Conservation (phyloP, 2,329 filamentous ascomycete species). For the Apiospora phragmitis region DNA sequence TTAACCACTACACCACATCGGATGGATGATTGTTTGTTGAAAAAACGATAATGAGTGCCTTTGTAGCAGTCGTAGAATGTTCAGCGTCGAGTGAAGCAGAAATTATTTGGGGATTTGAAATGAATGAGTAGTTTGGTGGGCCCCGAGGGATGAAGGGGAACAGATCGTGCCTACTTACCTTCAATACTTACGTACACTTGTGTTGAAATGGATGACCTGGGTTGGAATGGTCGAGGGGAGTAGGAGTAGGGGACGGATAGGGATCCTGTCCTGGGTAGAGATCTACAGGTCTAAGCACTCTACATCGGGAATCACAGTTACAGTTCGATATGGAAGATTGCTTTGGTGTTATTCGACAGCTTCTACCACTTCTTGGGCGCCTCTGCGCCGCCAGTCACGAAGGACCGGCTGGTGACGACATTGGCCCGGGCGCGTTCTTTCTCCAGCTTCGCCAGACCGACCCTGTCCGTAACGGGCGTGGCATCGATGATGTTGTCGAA, state of each 20-base stretch:
- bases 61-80: not conserved
- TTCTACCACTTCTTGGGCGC: conserved; percentile 49
- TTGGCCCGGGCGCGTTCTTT: conserved; percentile 53
- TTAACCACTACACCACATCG: conserved; percentile 3
- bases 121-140: not conserved
- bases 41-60: not conserved
- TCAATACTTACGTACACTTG: not conserved
- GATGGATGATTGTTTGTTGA: not conserved
- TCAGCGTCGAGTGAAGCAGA: not conserved
- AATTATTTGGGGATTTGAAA: not conserved
- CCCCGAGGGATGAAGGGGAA: not conserved
- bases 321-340: not conserved
- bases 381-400: conserved; percentile 49
- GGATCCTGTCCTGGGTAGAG: not conserved
- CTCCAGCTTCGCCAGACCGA: conserved; percentile 62
- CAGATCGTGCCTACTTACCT: not conserved
- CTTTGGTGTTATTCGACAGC: not conserved
- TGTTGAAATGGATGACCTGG: not conserved
- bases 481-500: conserved; percentile 95
- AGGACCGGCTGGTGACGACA: conserved; percentile 48
- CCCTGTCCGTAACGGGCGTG: conserved; percentile 83
- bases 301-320: not conserved
- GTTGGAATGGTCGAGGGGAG: not conserved
- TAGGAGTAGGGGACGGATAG: not conserved
- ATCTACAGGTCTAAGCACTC: too few species aligned